A percentile compares a stretch with the other conserved stretches of the same genome.
Evolutionary conservation across 2,329 filamentous ascomycete species (phyloP).

Genomic region (Colletotrichum aenigma): DNA sequence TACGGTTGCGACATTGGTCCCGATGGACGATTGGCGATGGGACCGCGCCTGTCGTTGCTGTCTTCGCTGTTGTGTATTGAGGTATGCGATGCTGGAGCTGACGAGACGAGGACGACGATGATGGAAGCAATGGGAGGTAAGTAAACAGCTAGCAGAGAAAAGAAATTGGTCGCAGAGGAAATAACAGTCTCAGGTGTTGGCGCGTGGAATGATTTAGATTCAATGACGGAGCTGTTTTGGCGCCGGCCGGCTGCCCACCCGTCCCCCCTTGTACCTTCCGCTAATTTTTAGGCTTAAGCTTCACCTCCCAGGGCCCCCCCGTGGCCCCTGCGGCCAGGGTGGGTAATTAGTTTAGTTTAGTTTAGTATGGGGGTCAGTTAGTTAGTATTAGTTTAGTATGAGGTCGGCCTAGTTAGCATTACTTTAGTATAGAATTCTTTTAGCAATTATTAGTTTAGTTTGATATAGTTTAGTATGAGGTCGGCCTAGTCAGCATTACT

Average conservation of each 20-base stretch:
- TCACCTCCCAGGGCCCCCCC: neutral
- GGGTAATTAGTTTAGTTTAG: no score
- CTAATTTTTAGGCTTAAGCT: neutral
- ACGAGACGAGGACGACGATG: neutral
- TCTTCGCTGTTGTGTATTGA: neutral
- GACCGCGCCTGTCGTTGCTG: neutral
- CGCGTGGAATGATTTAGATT: neutral
- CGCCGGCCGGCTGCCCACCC: neutral
- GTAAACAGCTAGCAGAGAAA: neutral
- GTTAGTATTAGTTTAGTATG: no score
- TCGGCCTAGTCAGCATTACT: no score
- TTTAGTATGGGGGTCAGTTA: no score
- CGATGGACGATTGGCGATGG: neutral
- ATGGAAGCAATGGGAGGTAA: neutral
- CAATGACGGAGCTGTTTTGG: neutral
- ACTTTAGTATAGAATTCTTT: no score
- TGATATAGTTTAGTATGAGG: no score
- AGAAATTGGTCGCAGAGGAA: neutral
- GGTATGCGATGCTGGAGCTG: neutral
- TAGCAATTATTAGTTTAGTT: no score
- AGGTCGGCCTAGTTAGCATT: no score
- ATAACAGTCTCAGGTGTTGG: neutral
- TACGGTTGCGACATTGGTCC: constrained; percentile 18
- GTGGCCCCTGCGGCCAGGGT: neutral
- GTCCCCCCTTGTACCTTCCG: neutral